Base-by-base conservation (phyloP, 306 rosid species). In the Quercus ilex region DNA sequence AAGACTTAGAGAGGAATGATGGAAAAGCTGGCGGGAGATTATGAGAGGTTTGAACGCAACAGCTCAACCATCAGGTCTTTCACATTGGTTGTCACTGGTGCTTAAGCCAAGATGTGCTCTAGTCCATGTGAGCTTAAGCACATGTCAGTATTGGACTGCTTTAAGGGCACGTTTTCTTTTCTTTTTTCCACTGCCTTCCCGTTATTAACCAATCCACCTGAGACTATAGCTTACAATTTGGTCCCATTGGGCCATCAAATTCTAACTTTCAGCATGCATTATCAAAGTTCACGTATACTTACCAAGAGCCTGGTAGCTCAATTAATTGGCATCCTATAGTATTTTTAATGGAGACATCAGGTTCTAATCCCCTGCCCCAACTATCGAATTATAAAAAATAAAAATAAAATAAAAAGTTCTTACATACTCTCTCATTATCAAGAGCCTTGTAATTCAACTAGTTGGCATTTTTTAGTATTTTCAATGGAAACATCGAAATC, bases 11-110 rank as follows among this genome's bases (percentile, higher is more conserved):
- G 77, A 51, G 62, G 11, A 52, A 76, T 59, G 72, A 77, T 67
- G 69, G 59, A 49, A 79, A 81, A 70, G 80, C 85, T 71, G 74
- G 83, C 75, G 81, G 51, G 65, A 57, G 82, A 46, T 62, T 74
- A 64, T 55, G 60, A 71, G 75, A 64, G 72, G 23, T 76, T 65
- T 69, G 84, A 69, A 71, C 58, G 52, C 26, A 74, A 81, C 56
- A 25, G 77, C 74, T 72, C 74, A 76, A 53, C 74, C 6, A 58
- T 67, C 52, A 9, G 72, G n/a, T 23, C 11, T 19, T 38, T 35
- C 72, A 68, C 72, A 68, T 49, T 15, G 28, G 28, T 10, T 67
- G 38, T 19, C 7, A 67, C 13, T 33, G 72, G 20, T 67, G 51
- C 77, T 52, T 21, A 28, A 75, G 68, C 71, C 71, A 31, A 65